Conservation (phyloP, 805 yeast species). For the Clavispora carvajalis region DNA sequence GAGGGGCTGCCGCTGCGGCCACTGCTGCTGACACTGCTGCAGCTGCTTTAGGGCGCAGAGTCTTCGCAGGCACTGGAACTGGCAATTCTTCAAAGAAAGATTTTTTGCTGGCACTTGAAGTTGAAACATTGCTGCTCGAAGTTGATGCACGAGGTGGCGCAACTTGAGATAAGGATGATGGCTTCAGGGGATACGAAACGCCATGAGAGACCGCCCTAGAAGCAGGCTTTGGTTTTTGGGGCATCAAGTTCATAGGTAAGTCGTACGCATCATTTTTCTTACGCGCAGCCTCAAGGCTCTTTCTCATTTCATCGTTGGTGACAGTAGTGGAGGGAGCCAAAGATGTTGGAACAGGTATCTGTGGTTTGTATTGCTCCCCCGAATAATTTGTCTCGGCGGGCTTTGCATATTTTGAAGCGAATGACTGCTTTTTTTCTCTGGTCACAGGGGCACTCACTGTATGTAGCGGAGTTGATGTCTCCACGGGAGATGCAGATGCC, state of each 20-base stretch:
- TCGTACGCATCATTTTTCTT: conserved; percentile 74
- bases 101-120: conserved; percentile 17
- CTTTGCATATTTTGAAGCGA: conserved; percentile 1
- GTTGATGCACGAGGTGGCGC: conserved; percentile 7
- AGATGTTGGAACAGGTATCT: background rate
- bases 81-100: conserved; percentile 62
- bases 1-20: background rate
- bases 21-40: conserved; percentile 20
- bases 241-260: conserved; percentile 53
- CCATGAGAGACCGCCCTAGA: conserved; percentile 23
- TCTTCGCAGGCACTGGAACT: conserved; percentile 24
- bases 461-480: background rate
- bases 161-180: background rate
- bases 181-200: background rate
- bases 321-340: conserved; percentile 1
- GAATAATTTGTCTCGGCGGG: conserved; percentile 3
- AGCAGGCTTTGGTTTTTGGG: conserved; percentile 33
- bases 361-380: conserved; percentile 1
- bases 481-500: background rate
- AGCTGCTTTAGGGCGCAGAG: conserved; percentile 25
- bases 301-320: background rate
- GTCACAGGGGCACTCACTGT: conserved; percentile 2
- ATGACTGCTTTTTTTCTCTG: conserved; percentile 1
- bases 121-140: conserved; percentile 2
- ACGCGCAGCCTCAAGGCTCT: conserved; percentile 41